These are phyloP conservation scores for Plantago ovata DNA, from an alignment of 257 asterid species.

Conservation along the genomic window DNA sequence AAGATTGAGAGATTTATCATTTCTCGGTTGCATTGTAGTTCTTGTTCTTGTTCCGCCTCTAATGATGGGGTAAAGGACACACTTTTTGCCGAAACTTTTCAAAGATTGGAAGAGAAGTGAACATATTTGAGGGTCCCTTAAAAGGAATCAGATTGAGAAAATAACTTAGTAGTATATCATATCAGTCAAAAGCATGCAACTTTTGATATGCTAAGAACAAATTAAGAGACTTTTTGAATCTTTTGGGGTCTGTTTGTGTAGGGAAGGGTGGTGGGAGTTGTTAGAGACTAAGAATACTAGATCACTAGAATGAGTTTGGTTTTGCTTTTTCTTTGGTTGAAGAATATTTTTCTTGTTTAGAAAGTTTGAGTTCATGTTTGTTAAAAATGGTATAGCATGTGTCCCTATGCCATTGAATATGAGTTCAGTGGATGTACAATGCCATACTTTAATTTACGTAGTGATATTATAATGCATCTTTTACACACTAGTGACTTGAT, in stretches of 20 bases:
- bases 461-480: no score
- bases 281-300: neutral
- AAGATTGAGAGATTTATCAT: no score
- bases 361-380: neutral
- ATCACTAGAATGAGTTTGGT: neutral
- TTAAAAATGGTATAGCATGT: no score
- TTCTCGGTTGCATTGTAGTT: no score
- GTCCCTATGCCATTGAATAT: no score
- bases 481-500: no score
- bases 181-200: constrained; percentile 35
- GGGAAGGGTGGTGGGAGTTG: neutral
- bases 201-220: constrained; percentile 16
- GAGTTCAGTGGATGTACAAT: no score
- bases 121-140: constrained; percentile 20
- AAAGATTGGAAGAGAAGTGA: constrained; percentile 17
- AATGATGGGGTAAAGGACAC: constrained; percentile 18
- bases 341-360: neutral
- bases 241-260: neutral
- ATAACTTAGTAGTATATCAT: neutral
- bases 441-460: no score
- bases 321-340: no score
- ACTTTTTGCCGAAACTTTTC: constrained; percentile 19
- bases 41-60: constrained; percentile 10
- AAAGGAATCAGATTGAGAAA: constrained; percentile 5
- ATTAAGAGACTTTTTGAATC: neutral